Evolutionary conservation across 2,329 filamentous ascomycete species (phyloP).

Genomic region (Nannizziopsis arthrosporioides): DNA sequence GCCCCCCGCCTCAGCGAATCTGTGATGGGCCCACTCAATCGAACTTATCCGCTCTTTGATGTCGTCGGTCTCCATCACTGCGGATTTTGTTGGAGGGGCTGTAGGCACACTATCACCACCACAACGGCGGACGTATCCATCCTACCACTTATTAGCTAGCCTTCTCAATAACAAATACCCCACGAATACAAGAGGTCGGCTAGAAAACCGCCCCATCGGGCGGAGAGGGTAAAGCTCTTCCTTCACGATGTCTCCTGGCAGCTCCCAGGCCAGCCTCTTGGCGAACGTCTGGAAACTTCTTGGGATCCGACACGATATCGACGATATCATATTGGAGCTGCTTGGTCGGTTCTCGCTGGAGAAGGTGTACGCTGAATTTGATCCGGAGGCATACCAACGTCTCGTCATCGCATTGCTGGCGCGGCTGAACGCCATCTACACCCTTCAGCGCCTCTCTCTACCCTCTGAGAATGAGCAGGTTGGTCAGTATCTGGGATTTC

Average conservation of each 20-base stretch:
- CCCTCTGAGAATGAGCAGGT: constrained; percentile 27
- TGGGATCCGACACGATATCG: constrained; percentile 31
- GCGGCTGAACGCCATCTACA: constrained; percentile 33
- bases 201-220: constrained; percentile 6
- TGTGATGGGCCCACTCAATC: constrained; percentile 9
- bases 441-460: constrained; percentile 32
- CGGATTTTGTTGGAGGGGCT: constrained; percentile 6
- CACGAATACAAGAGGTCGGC: background rate
- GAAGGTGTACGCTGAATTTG: constrained; percentile 30
- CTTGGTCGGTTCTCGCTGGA: constrained; percentile 35
- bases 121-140: background rate
- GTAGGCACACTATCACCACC: background rate
- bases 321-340: constrained; percentile 34
- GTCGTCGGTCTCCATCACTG: constrained; percentile 1
- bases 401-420: constrained; percentile 28
- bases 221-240: background rate
- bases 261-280: constrained; percentile 29
- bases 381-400: constrained; percentile 28
- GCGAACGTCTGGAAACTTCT: constrained; percentile 29
- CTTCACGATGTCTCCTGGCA: constrained; percentile 17
- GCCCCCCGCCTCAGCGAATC: constrained; percentile 1
- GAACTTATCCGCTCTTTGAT: constrained; percentile 1
- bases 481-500: constrained; percentile 30
- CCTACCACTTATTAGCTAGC: background rate
- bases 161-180: background rate